phyloP scores from a whole-genome alignment of 331 rosid genomes.

The Phaseolus coccineus region DNA sequence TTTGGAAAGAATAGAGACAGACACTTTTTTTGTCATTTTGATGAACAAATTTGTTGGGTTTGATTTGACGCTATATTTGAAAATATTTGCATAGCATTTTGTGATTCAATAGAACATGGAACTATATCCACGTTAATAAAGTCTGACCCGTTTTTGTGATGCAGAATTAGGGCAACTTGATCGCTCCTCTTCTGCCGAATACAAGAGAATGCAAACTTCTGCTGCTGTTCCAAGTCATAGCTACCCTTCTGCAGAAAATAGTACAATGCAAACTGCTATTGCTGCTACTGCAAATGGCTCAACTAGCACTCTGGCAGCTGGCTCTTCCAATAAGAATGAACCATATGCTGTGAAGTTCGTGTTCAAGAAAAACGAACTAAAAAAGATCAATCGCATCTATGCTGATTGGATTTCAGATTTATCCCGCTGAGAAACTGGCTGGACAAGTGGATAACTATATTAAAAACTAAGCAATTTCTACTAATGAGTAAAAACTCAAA shows the following conservation, averaged over 20 bases:
- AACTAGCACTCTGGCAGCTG: background rate
- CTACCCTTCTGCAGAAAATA: conserved; percentile 18
- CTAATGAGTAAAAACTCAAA: background rate
- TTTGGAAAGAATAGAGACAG: background rate
- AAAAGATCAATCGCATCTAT: conserved; percentile 53
- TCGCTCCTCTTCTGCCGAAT: conserved; percentile 7
- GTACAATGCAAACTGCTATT: conserved; percentile 26
- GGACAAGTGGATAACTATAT: conserved; percentile 7
- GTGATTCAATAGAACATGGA: conserved; percentile 4
- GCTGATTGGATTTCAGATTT: conserved; percentile 62
- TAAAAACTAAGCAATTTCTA: background rate
- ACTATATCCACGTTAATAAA: background rate
- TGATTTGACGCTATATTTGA: conserved; percentile 9
- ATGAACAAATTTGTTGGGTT: background rate
- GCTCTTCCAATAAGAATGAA: conserved; percentile 30
- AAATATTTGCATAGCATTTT: background rate
- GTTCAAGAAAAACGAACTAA: conserved; percentile 38
- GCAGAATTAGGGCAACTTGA: conserved; percentile 42
- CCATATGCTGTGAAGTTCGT: conserved; percentile 2
- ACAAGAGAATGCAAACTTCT: conserved; percentile 35
- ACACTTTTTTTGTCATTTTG: background rate
- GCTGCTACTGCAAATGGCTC: conserved; percentile 30
- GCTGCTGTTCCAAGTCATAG: conserved; percentile 6
- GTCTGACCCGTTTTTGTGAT: background rate
- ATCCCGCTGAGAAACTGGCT: conserved; percentile 10